A percentile compares a stretch with the other conserved stretches of the same genome.
These are phyloP conservation scores for Botrytis fragariae DNA, from an alignment of 2,329 filamentous ascomycete genomes.

Conservation along the genomic window DNA sequence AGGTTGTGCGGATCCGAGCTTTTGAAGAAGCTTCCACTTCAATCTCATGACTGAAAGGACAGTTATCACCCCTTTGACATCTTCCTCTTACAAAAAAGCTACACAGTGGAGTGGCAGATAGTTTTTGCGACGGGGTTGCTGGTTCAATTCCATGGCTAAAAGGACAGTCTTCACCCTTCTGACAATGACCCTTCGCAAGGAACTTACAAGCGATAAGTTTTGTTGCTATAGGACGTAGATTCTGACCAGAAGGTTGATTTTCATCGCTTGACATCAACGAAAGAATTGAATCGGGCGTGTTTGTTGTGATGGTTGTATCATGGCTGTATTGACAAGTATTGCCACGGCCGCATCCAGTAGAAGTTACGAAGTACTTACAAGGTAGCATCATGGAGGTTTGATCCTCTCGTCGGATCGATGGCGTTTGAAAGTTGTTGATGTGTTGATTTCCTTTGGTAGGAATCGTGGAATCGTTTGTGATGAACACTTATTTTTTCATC, in stretches of 20 bases:
- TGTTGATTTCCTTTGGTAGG: not conserved
- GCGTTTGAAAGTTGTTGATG: not conserved
- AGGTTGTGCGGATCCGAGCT: not conserved
- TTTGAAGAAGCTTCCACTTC: not conserved
- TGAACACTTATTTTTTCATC: not conserved
- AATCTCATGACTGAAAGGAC: not conserved
- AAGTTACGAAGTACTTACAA: not conserved
- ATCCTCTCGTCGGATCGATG: not conserved
- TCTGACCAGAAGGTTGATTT: not conserved
- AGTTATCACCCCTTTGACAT: not conserved
- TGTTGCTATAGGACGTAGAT: not conserved
- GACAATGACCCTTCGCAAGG: not conserved
- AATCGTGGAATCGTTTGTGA: not conserved
- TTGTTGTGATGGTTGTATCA: not conserved
- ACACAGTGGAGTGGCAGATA: not conserved
- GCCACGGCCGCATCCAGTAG: not conserved
- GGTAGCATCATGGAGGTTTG: not conserved
- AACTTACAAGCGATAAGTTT: not conserved
- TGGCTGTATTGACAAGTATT: not conserved
- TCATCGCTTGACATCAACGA: not conserved
- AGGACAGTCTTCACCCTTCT: not conserved
- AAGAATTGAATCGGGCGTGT: not conserved
- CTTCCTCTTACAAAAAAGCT: not conserved
- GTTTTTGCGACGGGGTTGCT: not conserved
- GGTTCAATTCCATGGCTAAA: not conserved